These are phyloP conservation scores for Lanmaoa rubissima DNA, from an alignment of 768 basidiomycete species.

Conservation along the genomic window DNA sequence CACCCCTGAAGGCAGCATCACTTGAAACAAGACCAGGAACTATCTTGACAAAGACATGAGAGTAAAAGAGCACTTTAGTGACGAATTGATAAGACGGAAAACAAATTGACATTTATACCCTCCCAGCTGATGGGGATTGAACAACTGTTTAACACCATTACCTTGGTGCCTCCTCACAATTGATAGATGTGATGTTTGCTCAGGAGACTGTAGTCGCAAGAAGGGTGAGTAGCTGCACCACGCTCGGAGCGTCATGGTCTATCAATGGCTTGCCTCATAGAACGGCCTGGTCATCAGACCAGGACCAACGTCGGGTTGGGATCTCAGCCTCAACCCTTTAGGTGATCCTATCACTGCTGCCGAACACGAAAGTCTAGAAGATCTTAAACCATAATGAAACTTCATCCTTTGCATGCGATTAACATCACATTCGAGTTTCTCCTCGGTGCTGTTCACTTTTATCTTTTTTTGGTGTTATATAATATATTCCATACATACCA, in stretches of 20 bases:
- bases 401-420: constrained; percentile 34
- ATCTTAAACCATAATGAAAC: constrained; percentile 28
- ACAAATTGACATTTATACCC: not conserved
- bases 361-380: constrained; percentile 33
- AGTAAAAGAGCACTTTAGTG: not conserved
- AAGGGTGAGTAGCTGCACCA: too few species aligned
- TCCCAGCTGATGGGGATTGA: not conserved
- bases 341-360: constrained; percentile 31
- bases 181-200: too few species aligned
- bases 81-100: not conserved
- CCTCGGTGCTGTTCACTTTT: constrained; percentile 33
- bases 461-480: not conserved
- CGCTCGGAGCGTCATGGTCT: too few species aligned
- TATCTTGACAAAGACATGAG: not conserved
- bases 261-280: too few species aligned
- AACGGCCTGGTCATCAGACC: too few species aligned
- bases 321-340: constrained; percentile 29
- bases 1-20: not conserved
- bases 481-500: not conserved
- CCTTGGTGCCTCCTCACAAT: not conserved
- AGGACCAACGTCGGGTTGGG: constrained; percentile 30
- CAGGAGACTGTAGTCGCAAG: too few species aligned
- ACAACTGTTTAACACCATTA: not conserved
- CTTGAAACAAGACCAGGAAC: not conserved
- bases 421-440: constrained; percentile 31